Evolutionary conservation across 2,329 filamentous ascomycete species (phyloP), one percentile per base, ranked within the genome.

Genomic region (Aspergillus sp.): DNA sequence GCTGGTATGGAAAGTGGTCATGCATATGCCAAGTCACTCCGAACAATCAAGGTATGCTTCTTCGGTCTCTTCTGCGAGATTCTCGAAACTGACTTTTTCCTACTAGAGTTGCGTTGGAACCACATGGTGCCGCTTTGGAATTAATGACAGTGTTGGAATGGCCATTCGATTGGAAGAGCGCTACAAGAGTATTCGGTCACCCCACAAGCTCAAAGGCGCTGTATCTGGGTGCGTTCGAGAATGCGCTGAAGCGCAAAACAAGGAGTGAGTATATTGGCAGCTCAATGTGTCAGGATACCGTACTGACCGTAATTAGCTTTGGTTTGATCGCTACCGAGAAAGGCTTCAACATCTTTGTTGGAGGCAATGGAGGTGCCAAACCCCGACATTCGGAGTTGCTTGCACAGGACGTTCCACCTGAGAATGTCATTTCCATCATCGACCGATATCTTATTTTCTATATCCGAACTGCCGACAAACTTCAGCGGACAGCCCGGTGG

Each of bases 381-480:
- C 90, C 90, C 5, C 76, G 79, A 32, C 90, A 95, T 62, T 82
- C 85, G 1, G 88, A 94, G 56, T 76, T 95, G 2, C 77, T 95
- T 1, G 88, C 88, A 47, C 90, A 90, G 62, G 89, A 95, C 56
- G 88, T 95, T 0, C 81, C 88, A 0, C 86, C 88, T 0, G 82
- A 88, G 40, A 86, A 94, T 57, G 83, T 95, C 7, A 76, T 95
- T 7, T 82, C 88, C 1, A 86, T 95, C 45, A 74, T 95, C 3
- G 90, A 95, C 64, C 83, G 90, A 36, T 95, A 93, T 60, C 78
- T 95, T 26, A 88, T 90, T 69, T 91, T 95, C 73, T 95, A 95
- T 70, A 93, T 95, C 58, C 86, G 89, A 53, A 94, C 90, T 0
- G 90, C 88, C 36, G 90, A 95, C 70, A 90, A 87, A 61, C 80